A percentile compares a stretch with the other conserved stretches of the same genome.
Evolutionary conservation across 2,329 filamentous ascomycete genomes (phyloP).

Genomic region (Cercospora brassicicola): DNA sequence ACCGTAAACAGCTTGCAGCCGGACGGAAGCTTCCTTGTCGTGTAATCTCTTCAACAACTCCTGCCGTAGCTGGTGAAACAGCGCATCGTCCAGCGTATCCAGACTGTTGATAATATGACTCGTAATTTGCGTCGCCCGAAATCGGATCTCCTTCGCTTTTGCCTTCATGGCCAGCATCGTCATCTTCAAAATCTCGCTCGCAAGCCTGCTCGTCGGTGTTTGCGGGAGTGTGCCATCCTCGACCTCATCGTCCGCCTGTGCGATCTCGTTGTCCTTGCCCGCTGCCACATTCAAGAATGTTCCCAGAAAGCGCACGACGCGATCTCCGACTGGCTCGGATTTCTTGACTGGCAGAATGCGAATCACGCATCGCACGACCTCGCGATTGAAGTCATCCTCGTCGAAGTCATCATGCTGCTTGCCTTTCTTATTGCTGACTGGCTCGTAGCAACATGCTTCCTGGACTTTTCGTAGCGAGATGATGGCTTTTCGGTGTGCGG

Average conservation of each 20-base stretch:
- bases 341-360: slow-evolving; percentile 87
- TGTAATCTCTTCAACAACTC: slow-evolving; percentile 80
- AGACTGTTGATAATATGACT: slow-evolving; percentile 90
- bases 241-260: slow-evolving; percentile 58
- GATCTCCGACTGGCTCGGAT: slow-evolving; percentile 82
- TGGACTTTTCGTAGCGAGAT: slow-evolving; percentile 88
- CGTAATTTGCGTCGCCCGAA: slow-evolving; percentile 83
- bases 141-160: slow-evolving; percentile 92
- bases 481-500: slow-evolving; percentile 84
- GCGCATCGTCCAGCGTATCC: slow-evolving; percentile 85
- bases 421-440: slow-evolving; percentile 51
- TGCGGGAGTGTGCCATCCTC: slow-evolving; percentile 65
- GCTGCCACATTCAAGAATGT: slow-evolving; percentile 73
- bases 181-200: slow-evolving; percentile 69
- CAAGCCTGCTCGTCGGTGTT: slow-evolving; percentile 80
- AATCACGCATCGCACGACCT: slow-evolving; percentile 79
- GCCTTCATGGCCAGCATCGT: slow-evolving; percentile 74
- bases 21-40: slow-evolving; percentile 90
- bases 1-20: slow-evolving; percentile 87
- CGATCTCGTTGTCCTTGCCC: slow-evolving; percentile 54
- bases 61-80: slow-evolving; percentile 79
- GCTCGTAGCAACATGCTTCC: slow-evolving; percentile 70
- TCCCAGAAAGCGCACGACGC: slow-evolving; percentile 81
- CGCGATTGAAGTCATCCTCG: slow-evolving; percentile 82
- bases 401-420: slow-evolving; percentile 67